Base-by-base conservation (phyloP, 306 rosid species). In the Carpinus fangiana region DNA sequence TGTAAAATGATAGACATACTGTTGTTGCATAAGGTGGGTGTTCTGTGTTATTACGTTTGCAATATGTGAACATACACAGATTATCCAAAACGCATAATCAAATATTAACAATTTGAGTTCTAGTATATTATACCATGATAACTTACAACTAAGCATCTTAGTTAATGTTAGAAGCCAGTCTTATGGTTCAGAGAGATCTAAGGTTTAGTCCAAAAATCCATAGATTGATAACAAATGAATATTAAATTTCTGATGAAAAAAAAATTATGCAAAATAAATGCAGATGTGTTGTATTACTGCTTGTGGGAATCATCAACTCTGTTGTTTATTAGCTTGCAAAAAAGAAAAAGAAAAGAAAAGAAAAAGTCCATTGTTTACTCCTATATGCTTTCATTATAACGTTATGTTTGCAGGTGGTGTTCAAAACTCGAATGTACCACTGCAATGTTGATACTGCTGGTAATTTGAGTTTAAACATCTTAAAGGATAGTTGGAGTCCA, bases 401-500 rank as follows among this genome's bases (percentile, higher is more conserved):
- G 56, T 78, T 64, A 12, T 55, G 62, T 53, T 74, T 87, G 83
- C 90, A 95, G 98, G 93, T 95, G 28, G 79, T 86, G 74, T 92
- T 90, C 84, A 92, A 89, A 83, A 94, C 98, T 69, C 92, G 98
- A 70, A 88, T 94, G 75, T 94, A 87, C 88, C 97, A 92, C 86
- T 92, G 97, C 88, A 92, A 92, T 77, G 92, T 94, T 16, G 95
- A 85, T 77, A 72, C 88, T 61, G 47, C 82, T 12, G 98, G 97
- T 36, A 83, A 78, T 76, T 86, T 87, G 51, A 90, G 88, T 80
- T 61, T 92, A 84, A 90, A 89, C 72, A 88, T 92, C 53, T 84
- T 94, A 77, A 91, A 87, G 86, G 98, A 89, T 85, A 86, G 81
- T 76, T 94, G 98, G 98, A 94, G 98, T 88, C 98, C 98, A 53